Conservation (phyloP, 352 stramenopile genomes). For the Thraustochytrium striatum region DNA sequence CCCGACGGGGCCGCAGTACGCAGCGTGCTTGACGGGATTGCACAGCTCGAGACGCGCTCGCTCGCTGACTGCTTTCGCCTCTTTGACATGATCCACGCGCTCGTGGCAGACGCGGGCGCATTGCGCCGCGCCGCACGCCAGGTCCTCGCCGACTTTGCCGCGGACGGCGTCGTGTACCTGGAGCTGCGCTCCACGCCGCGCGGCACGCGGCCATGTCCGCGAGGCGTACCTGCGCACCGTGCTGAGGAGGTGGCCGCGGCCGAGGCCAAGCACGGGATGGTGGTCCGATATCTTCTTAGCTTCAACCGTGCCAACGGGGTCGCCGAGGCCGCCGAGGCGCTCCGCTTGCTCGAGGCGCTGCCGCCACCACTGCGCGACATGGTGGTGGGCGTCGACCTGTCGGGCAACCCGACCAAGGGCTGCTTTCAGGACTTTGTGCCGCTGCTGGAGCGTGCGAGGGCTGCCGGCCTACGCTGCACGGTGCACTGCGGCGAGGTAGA, state of each 20-base stretch:
- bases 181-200: constrained; percentile 75
- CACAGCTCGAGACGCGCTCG: constrained; percentile 46
- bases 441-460: constrained; percentile 66
- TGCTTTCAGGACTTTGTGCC: constrained; percentile 65
- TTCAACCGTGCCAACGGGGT: constrained; percentile 71
- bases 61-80: constrained; percentile 78
- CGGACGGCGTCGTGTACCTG: constrained; percentile 72
- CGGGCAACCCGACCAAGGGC: constrained; percentile 65
- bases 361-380: constrained; percentile 58
- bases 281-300: constrained; percentile 70
- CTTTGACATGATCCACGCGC: constrained; percentile 74
- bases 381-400: constrained; percentile 76
- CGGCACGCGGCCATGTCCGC: constrained; percentile 63
- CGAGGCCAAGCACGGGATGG: constrained; percentile 63
- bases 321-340: constrained; percentile 65
- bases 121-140: constrained; percentile 69
- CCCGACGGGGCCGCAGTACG: background rate
- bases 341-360: constrained; percentile 59
- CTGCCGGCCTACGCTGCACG: constrained; percentile 71
- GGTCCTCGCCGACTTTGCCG: constrained; percentile 72
- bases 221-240: constrained; percentile 66
- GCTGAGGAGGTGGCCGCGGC: constrained; percentile 60
- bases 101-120: constrained; percentile 65
- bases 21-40: background rate
- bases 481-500: constrained; percentile 87